phyloP scores from a whole-genome alignment of 202 grass and related monocot species.

The Schoenoplectus tabernaemontani region DNA sequence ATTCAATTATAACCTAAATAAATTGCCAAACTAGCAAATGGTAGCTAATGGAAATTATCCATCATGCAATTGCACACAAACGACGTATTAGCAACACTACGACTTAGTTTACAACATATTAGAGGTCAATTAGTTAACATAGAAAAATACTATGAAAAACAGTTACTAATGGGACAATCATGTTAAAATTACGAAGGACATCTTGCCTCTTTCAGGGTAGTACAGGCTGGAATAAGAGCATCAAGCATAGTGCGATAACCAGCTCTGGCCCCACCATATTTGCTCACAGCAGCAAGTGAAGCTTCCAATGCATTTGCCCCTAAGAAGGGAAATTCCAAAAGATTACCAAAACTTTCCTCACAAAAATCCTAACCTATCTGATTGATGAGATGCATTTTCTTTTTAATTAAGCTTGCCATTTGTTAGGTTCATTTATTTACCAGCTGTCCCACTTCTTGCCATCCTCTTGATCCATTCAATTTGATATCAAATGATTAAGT shows the following conservation, averaged over 20 bases:
- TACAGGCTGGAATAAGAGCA: slow-evolving; percentile 92
- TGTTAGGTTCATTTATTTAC: neutral
- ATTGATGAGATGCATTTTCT: neutral
- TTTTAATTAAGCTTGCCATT: neutral
- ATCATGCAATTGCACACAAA: neutral
- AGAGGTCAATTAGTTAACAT: neutral
- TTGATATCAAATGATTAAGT: neutral
- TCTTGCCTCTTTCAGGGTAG: slow-evolving; percentile 59
- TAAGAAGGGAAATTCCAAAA: slow-evolving; percentile 13
- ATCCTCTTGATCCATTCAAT: neutral
- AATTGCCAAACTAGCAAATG: neutral
- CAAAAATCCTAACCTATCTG: neutral
- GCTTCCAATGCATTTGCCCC: slow-evolving; percentile 83
- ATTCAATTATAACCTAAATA: neutral
- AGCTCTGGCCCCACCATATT: slow-evolving; percentile 78
- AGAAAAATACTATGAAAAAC: too few species aligned
- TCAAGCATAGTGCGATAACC: slow-evolving; percentile 97
- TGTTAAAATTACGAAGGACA: neutral
- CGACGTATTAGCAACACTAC: slow-evolving; percentile 9
- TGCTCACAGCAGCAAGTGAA: slow-evolving; percentile 85
- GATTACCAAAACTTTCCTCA: neutral
- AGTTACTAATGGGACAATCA: neutral
- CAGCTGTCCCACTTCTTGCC: neutral
- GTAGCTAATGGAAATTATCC: neutral
- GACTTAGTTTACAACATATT: neutral